Base-by-base conservation (phyloP, 345 rosid species). In the Moringa oleifera region DNA sequence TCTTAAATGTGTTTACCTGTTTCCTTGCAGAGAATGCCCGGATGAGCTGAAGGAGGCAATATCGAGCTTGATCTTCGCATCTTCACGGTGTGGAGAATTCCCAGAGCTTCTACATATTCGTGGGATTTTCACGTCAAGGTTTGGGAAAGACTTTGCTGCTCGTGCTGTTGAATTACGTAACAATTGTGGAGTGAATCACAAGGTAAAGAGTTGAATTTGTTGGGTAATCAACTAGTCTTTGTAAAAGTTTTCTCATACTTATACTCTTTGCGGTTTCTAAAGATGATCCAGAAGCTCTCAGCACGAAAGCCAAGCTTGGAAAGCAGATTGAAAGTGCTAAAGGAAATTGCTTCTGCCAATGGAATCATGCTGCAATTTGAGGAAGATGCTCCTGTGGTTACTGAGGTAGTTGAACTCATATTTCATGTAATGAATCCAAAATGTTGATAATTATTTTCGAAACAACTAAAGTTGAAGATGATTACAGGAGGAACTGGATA, bases 21-120 rank as follows among this genome's bases (percentile, higher is more conserved):
- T 33, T 16, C 18, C 53, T 45, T 23, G 51, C 47, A 80, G 85
- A 69, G 77, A 75, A 51, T 75, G 82, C 57, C 86, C 84, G 18
- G 86, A 81, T 45, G 85, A 83, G 61, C 77, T 83, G 13, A 73
- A 61, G 60, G 85, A 79, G 68, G 79, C 85, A 23, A 59, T 76
- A 53, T 72, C 91, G 7, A 70, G 81, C 71, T 81, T 83, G 80
- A 79, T 79, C 59, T 85, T 71, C 64, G 83, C 85, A 55, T 72
- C 91, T 33, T 79, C 86, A 17, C 79, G 91, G 54, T 73, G 80
- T 15, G 76, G 84, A 18, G 85, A 81, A 53, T 81, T 83, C 55
- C 86, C 88, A 0, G 88, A 85, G 66, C 78, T 85, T 25, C 79
- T 59, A 50, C 63, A 69, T 58, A 63, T 81, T 51, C 77, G 84